Base-by-base conservation (phyloP, 1,284 basidiomycete genomes). In the Ganoderma leucocontextum region DNA sequence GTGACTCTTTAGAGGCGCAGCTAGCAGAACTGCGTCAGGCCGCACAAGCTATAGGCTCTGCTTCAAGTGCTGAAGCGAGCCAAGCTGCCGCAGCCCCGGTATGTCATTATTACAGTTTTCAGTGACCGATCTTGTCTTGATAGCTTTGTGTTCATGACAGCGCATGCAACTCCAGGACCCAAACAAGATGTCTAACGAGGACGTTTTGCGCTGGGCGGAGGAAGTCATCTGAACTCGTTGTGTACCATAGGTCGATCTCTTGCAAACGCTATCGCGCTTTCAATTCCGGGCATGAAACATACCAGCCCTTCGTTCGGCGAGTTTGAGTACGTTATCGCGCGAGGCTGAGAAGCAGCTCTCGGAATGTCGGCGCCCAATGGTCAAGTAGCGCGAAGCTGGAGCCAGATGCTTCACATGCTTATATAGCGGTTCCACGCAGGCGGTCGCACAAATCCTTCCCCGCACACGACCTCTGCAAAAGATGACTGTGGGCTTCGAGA, bases 171-270 rank as follows among this genome's bases (percentile, higher is more conserved):
- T 33, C 29, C 65, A 66, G n/a, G 70, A 68, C 59, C 68, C 75
- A 62, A 73, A 72, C 0, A 47, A 53, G 2, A 65, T 80, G 39
- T 78, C 80, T 0, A 67, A 75, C 33, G 78, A 84, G 38, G 87
- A 90, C 65, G 83, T 89, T 19, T 75, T 86, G 44, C 81, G 82
- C 22, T 91, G 90, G 89, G 86, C 87, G n/a, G 90, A 92, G 76
- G 86, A 87, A 76, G 76, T 86, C 59, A 74, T 42, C 33, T 68
- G 67, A 68, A 47, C 19, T 35, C 41, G 22, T 49, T 36, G 25
- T 60, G 17, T 44, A 44, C 44, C 5, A 10, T 19, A 25, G 8
- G 60, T 60, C 35, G 19, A 59, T 59, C 57, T 55, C 47, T 55
- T 55, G 52, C 52, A 55, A 55, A 33, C 33, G 52, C 52, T 55